These are phyloP conservation scores for Tylopilus sp. DNA, from an alignment of 768 basidiomycete species.

Conservation along the genomic window DNA sequence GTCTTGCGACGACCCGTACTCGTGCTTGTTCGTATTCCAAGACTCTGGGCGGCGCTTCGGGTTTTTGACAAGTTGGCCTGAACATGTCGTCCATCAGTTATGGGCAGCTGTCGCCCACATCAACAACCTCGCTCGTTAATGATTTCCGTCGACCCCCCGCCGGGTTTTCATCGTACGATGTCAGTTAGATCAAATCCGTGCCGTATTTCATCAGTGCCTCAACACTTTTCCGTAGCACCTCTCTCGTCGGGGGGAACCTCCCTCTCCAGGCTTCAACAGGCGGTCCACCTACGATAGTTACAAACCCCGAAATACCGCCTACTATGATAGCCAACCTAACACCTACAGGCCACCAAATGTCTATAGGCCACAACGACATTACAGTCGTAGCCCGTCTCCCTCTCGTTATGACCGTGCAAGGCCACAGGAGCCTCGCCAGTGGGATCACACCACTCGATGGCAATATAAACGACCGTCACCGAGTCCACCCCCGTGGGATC, in stretches of 20 bases:
- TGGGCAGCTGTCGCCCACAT: conserved; percentile 25
- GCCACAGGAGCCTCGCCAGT: conserved; percentile 39
- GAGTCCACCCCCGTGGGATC: conserved; percentile 32
- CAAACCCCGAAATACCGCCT: conserved; percentile 37
- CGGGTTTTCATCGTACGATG: conserved; percentile 28
- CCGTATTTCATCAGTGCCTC: conserved; percentile 15
- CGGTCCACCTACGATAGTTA: conserved; percentile 51
- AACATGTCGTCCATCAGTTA: conserved; percentile 28
- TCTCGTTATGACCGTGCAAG: conserved; percentile 45
- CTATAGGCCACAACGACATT: conserved; percentile 35
- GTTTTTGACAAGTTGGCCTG: conserved; percentile 2
- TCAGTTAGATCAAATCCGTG: conserved; percentile 25
- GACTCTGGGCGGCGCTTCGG: conserved; percentile 6
- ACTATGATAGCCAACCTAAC: conserved; percentile 41
- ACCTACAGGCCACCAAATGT: conserved; percentile 43
- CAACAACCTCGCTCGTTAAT: conserved; percentile 21
- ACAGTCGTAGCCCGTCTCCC: conserved; percentile 51
- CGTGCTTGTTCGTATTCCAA: conserved; percentile 3
- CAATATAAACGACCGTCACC: conserved; percentile 40
- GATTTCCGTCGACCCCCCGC: conserved; percentile 29
- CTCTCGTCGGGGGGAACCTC: conserved; percentile 43
- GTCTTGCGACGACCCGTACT: conserved; percentile 1
- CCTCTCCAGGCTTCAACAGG: conserved; percentile 47
- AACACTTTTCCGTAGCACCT: conserved; percentile 23
- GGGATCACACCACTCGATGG: conserved; percentile 47